phyloP scores from a whole-genome alignment of 2,329 filamentous ascomycete species.

The Hirsutella thompsonii region DNA sequence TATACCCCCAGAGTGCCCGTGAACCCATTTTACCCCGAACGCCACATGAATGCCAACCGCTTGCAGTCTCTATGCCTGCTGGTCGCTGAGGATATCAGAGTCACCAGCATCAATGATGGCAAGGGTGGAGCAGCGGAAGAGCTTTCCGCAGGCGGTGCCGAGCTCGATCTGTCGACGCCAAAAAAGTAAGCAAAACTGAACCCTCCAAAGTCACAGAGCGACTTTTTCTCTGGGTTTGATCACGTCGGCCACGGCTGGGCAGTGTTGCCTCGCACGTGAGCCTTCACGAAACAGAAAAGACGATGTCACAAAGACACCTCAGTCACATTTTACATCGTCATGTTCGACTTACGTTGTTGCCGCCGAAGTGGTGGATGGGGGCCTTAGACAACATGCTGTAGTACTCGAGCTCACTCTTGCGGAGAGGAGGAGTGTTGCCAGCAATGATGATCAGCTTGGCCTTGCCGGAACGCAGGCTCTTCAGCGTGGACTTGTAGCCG shows the following conservation, averaged over 20 bases:
- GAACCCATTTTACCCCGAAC: conserved; percentile 27
- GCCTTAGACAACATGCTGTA: conserved; percentile 89
- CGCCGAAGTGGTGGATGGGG: conserved; percentile 92
- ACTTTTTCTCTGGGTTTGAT: conserved; percentile 85
- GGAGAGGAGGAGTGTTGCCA: conserved; percentile 93
- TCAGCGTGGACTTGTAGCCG: conserved; percentile 42
- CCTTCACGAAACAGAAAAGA: background rate
- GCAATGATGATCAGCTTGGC: conserved; percentile 93
- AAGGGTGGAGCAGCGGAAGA: conserved; percentile 97
- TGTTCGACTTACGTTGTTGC: conserved; percentile 83
- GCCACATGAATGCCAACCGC: conserved; percentile 22
- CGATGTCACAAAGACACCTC: background rate
- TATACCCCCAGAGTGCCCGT: conserved; percentile 22
- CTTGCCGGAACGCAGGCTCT: conserved; percentile 88
- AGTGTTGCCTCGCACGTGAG: conserved; percentile 6
- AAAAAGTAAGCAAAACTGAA: conserved; percentile 46
- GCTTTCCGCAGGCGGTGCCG: conserved; percentile 95
- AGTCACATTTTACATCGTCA: background rate
- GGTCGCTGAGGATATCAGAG: conserved; percentile 88
- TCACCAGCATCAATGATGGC: conserved; percentile 94
- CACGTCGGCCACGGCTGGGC: conserved; percentile 11
- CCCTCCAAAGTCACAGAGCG: conserved; percentile 77
- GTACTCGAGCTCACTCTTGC: conserved; percentile 96
- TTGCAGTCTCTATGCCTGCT: conserved; percentile 41
- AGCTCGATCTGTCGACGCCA: conserved; percentile 70